phyloP scores from a whole-genome alignment of 202 grass and related monocot species.

The Dendrocalamus latiflorus region DNA sequence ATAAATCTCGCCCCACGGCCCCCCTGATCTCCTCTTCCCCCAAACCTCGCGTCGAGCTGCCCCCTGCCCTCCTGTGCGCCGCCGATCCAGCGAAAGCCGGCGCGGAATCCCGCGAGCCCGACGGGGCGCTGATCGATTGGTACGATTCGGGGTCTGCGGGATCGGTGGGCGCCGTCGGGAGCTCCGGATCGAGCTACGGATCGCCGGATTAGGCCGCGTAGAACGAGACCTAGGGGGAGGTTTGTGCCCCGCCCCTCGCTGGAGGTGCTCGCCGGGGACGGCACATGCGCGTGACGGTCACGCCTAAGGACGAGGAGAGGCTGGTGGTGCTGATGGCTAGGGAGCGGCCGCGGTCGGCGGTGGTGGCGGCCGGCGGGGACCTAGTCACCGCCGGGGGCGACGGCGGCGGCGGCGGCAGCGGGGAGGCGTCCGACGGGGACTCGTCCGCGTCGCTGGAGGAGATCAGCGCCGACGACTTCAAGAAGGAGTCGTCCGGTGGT shows the following conservation, averaged over 20 bases:
- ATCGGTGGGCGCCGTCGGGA: not conserved
- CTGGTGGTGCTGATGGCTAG: slow-evolving; percentile 55
- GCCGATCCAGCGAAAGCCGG: slow-evolving; percentile 10
- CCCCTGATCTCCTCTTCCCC: not conserved
- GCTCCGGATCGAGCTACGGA: slow-evolving; percentile 9
- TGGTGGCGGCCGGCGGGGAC: slow-evolving; percentile 46
- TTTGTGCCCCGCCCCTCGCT: not conserved
- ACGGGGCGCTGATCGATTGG: not conserved
- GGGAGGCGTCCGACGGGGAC: slow-evolving; percentile 52
- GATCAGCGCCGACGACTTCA: slow-evolving; percentile 74
- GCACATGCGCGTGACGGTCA: slow-evolving; percentile 58
- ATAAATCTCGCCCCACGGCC: not conserved
- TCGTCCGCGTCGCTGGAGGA: slow-evolving; percentile 74
- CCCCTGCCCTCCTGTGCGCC: not conserved
- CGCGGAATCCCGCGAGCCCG: not conserved
- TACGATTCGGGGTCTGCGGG: not conserved
- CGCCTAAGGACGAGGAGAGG: slow-evolving; percentile 49
- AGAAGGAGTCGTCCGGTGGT: slow-evolving; percentile 20
- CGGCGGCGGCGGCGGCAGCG: too few relatives aligned
- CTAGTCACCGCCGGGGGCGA: not conserved
- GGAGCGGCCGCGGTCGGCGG: slow-evolving; percentile 53
- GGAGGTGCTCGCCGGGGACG: not conserved
- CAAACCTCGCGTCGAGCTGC: slow-evolving; percentile 32
- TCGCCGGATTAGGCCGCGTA: slow-evolving; percentile 24
- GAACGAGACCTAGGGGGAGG: slow-evolving; percentile 21